Base-by-base conservation (phyloP, 176 grass and related monocot genomes). In the Thinopyrum elongatum region DNA sequence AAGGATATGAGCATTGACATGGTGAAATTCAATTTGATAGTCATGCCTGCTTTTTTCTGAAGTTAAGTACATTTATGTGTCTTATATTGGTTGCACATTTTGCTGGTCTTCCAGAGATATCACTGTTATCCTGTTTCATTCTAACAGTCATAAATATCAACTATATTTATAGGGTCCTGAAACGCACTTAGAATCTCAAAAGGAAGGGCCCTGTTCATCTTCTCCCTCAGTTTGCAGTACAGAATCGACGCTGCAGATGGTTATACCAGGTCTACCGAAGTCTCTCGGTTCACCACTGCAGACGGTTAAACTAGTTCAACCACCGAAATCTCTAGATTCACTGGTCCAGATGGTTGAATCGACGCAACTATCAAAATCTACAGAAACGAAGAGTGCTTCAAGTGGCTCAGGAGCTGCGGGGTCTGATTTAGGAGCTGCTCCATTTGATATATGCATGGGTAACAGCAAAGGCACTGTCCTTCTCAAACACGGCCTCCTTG, bases 391-490 rank as follows among this genome's bases (percentile, higher is more conserved):
- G 77, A 79, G 25, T 21, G 38, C 25, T 78, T 28, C 73, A 17
- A 58, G 21, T 47, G 71, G 31, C 65, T 22, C 84, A 65, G 84
- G 35, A 79, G 31, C 57, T 67, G 41, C 51, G 29, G 83, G 2
- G 25, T 78, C 70, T 84, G 53, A 59, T 58, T 70, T 80, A 77
- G 68, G 57, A 83, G 55, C 51, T 36, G 38, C 26, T 76, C 62
- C 77, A 29, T 81, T 92, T 84, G 87, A 92, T 19, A 87, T 92
- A 55, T 92, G 87, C 57, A 23, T 28, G 64, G 17, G 22, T 75
- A 69, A 4, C 22, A 77, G 36, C 53, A 82, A 55, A 38, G 11
- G 49, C 26, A 3, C 77, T 12, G 1, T 87, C 15, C 72, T 36
- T 58, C 19, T 89, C 22, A 76, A 57, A 1, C 84, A 1, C 22